Evolutionary conservation across 2,329 filamentous ascomycete species (phyloP).

Genomic region (Paecilomyces variotii): DNA sequence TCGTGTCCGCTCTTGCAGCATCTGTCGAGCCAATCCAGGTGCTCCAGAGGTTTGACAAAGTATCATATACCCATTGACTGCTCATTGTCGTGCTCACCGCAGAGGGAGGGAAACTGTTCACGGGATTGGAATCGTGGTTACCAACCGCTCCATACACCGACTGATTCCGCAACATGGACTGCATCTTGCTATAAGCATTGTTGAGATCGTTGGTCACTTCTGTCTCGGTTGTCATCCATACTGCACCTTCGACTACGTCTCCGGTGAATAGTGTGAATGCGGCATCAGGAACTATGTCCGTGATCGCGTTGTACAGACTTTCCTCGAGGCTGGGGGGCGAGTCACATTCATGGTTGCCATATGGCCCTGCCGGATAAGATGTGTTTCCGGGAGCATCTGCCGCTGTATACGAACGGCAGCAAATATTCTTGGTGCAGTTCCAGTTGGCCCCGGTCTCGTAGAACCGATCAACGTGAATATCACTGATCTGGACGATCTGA

Average conservation of each 20-base stretch:
- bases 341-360: constrained; percentile 48
- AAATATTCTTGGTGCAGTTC: constrained; percentile 52
- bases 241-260: constrained; percentile 47
- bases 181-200: constrained; percentile 43
- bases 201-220: constrained; percentile 31
- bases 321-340: constrained; percentile 43
- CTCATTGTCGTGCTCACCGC: constrained; percentile 30
- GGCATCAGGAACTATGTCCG: constrained; percentile 32
- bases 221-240: constrained; percentile 28
- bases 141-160: constrained; percentile 47
- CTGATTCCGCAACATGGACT: constrained; percentile 24
- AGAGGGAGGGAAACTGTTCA: constrained; percentile 42
- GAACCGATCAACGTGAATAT: constrained; percentile 51
- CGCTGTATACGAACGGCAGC: constrained; percentile 47
- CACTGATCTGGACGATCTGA: constrained; percentile 52
- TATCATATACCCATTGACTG: constrained; percentile 47
- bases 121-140: constrained; percentile 49
- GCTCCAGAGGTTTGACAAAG: constrained; percentile 40
- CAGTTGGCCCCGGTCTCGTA: constrained; percentile 48
- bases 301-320: constrained; percentile 43
- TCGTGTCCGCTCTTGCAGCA: constrained; percentile 23
- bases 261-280: constrained; percentile 53
- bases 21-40: constrained; percentile 40
- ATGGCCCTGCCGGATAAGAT: constrained; percentile 42
- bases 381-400: constrained; percentile 42